Evolutionary conservation across 2,329 filamentous ascomycete genomes (phyloP).

Genomic region (Arthrobotrys musiformis): DNA sequence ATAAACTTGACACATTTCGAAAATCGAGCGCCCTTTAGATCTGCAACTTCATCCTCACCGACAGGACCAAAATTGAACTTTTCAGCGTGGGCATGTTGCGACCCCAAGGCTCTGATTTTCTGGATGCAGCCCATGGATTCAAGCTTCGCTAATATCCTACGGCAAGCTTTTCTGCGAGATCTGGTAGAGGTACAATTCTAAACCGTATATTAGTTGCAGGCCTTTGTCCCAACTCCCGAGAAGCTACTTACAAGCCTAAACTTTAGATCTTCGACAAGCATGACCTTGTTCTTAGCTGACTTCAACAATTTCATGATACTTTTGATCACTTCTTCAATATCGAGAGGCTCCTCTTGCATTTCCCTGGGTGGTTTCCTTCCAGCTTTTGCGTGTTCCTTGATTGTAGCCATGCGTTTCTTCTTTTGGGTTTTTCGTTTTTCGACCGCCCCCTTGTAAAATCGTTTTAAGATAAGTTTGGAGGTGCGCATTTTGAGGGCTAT

Average conservation of each 20-base stretch:
- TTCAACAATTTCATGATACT: slow-evolving; percentile 45
- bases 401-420: slow-evolving; percentile 45
- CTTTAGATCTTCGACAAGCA: slow-evolving; percentile 53
- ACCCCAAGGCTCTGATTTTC: slow-evolving; percentile 43
- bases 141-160: slow-evolving; percentile 36
- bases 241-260: slow-evolving; percentile 44
- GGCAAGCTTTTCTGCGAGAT: slow-evolving; percentile 48
- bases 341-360: slow-evolving; percentile 32
- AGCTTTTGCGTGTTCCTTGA: slow-evolving; percentile 48
- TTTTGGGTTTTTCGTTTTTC: slow-evolving; percentile 49
- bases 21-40: slow-evolving; percentile 38
- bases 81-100: slow-evolving; percentile 43
- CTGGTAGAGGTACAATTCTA: slow-evolving; percentile 53
- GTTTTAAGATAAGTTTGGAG: slow-evolving; percentile 47
- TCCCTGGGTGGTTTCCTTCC: slow-evolving; percentile 42
- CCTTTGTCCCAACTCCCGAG: neutral
- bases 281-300: slow-evolving; percentile 50
- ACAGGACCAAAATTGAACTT: slow-evolving; percentile 52
- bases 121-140: slow-evolving; percentile 47
- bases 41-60: slow-evolving; percentile 37
- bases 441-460: slow-evolving; percentile 48
- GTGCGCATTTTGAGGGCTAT: slow-evolving; percentile 42
- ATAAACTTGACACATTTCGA: slow-evolving; percentile 51
- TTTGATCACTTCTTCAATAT: slow-evolving; percentile 49
- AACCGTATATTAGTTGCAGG: neutral